phyloP scores from a whole-genome alignment of 2,329 filamentous ascomycete species.

The Trichocomaceae sp. region DNA sequence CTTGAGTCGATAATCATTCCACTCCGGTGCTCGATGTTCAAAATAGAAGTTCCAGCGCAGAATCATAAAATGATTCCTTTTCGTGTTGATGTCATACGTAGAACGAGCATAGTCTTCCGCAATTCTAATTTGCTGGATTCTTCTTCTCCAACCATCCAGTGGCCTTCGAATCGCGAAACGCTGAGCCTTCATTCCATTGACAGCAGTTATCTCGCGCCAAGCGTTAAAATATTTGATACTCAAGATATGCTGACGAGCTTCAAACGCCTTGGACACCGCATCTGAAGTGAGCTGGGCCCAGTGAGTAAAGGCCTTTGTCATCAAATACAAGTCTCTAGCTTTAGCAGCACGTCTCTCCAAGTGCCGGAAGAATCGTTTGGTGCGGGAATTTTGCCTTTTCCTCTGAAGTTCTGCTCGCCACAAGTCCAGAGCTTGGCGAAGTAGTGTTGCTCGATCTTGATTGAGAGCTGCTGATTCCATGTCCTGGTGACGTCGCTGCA shows the following conservation, averaged over 20 bases:
- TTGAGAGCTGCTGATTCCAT: conserved; percentile 42
- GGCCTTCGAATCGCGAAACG: conserved; percentile 50
- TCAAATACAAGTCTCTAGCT: conserved; percentile 59
- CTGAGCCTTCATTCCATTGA: conserved; percentile 51
- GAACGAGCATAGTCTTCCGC: conserved; percentile 29
- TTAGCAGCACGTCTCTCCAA: conserved; percentile 55
- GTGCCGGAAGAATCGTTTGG: conserved; percentile 48
- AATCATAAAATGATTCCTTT: conserved; percentile 32
- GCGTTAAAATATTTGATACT: conserved; percentile 62
- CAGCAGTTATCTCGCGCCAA: conserved; percentile 60
- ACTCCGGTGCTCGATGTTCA: conserved; percentile 37
- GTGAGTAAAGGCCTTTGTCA: conserved; percentile 59
- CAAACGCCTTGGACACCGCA: conserved; percentile 58
- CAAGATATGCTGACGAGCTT: conserved; percentile 65
- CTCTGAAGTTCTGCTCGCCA: conserved; percentile 40
- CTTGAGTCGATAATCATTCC: conserved; percentile 37
- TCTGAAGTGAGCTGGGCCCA: conserved; percentile 63
- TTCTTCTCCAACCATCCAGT: conserved; percentile 48
- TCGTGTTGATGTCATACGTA: conserved; percentile 25
- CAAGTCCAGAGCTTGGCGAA: conserved; percentile 48
- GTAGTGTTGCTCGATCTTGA: conserved; percentile 46
- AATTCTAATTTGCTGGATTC: conserved; percentile 30
- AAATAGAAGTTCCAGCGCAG: conserved; percentile 43
- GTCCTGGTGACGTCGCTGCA: conserved; percentile 29
- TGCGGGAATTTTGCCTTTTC: conserved; percentile 41